Conservation (phyloP, 768 basidiomycete species). For the Boletellus emodensis region DNA sequence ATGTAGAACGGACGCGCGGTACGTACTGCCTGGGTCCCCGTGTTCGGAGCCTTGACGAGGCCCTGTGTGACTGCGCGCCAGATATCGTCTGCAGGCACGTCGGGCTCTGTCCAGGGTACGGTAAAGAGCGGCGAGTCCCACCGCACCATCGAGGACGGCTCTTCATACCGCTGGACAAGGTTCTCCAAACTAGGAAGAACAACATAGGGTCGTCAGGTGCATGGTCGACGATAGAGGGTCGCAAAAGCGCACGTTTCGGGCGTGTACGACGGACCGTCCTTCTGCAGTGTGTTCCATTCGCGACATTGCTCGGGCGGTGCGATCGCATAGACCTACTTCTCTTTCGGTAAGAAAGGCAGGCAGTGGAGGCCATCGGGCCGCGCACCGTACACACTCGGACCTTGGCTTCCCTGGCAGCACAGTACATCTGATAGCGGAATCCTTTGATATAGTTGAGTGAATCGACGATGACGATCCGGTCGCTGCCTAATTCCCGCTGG, state of each 20-base stretch:
- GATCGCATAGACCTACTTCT: constrained; percentile 66
- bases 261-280: constrained; percentile 49
- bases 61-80: constrained; percentile 81
- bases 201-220: background rate
- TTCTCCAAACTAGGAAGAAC: constrained; percentile 6
- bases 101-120: constrained; percentile 67
- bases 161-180: constrained; percentile 85
- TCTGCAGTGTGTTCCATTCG: constrained; percentile 64
- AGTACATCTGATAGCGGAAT: constrained; percentile 97
- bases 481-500: constrained; percentile 64
- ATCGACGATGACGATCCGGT: constrained; percentile 86
- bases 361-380: constrained; percentile 4
- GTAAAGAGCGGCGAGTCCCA: constrained; percentile 98
- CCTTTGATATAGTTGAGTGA: constrained; percentile 97
- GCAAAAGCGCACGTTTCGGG: constrained; percentile 57
- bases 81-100: constrained; percentile 62
- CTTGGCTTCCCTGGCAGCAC: constrained; percentile 85
- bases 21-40: constrained; percentile 71
- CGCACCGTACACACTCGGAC: constrained; percentile 83
- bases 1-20: background rate
- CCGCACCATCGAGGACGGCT: constrained; percentile 96
- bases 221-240: background rate
- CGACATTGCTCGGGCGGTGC: constrained; percentile 72
- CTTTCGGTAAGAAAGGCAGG: constrained; percentile 3
- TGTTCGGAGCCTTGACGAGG: constrained; percentile 81